Evolutionary conservation across 371 early-diverging fungal species (phyloP).

Genomic region (Batkoa obscura): DNA sequence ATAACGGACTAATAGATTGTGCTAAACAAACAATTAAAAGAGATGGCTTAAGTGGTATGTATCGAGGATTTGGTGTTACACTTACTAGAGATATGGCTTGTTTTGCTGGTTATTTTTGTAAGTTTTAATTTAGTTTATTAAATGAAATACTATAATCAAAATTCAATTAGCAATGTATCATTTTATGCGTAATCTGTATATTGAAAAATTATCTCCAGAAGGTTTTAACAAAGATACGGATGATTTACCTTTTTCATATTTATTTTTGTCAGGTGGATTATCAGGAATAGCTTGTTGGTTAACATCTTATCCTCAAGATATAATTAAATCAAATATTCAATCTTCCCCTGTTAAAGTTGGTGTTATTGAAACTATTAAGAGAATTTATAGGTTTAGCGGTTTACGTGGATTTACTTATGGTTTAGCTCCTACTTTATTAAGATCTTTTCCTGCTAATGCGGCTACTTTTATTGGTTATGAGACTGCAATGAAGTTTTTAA

Average conservation of each 20-base stretch:
- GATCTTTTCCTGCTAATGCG: slow-evolving; percentile 49
- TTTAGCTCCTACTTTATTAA: slow-evolving; percentile 32
- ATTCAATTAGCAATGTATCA: neutral
- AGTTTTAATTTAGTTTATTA: neutral
- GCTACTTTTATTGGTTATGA: slow-evolving; percentile 52
- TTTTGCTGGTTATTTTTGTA: slow-evolving; percentile 65
- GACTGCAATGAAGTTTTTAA: slow-evolving; percentile 16
- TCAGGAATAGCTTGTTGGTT: slow-evolving; percentile 76
- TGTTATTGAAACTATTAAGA: neutral
- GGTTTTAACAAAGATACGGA: neutral
- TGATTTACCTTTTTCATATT: slow-evolving; percentile 2
- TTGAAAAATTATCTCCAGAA: neutral
- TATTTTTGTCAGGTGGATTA: slow-evolving; percentile 37
- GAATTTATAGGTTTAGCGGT: slow-evolving; percentile 32
- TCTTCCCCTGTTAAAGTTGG: neutral
- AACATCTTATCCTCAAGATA: slow-evolving; percentile 76
- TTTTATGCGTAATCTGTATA: neutral
- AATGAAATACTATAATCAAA: neutral
- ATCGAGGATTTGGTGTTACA: slow-evolving; percentile 62
- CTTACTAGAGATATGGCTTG: slow-evolving; percentile 70
- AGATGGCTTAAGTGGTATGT: slow-evolving; percentile 48
- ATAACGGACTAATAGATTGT: slow-evolving; percentile 55
- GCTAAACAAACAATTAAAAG: slow-evolving; percentile 42
- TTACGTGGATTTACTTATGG: slow-evolving; percentile 36
- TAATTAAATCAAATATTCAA: slow-evolving; percentile 66